phyloP scores from a whole-genome alignment of 768 basidiomycete genomes.

The Tulasnella sp. region DNA sequence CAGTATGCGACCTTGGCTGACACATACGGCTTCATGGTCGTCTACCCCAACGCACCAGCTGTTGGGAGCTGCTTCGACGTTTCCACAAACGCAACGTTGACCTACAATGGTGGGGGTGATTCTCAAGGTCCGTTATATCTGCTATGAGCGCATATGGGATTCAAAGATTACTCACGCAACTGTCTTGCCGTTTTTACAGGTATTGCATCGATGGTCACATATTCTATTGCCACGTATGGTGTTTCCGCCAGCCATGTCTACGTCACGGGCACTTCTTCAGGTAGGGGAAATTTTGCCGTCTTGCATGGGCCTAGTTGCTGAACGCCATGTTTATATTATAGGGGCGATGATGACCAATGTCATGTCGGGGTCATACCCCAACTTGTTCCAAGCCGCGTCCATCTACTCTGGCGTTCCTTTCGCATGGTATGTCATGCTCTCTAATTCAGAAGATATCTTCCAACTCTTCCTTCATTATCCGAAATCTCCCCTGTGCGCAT shows the following conservation, averaged over 20 bases:
- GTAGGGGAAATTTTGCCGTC: constrained; percentile 20
- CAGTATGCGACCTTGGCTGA: constrained; percentile 42
- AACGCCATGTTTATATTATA: background rate
- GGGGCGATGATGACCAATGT: constrained; percentile 45
- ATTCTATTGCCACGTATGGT: constrained; percentile 4
- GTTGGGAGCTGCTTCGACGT: background rate
- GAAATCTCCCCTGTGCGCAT: no score
- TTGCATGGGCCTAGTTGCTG: background rate
- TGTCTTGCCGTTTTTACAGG: background rate
- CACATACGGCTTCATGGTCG: constrained; percentile 38
- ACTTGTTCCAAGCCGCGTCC: constrained; percentile 24
- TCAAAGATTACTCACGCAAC: no score
- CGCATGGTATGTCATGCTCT: constrained; percentile 20
- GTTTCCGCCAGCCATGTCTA: constrained; percentile 31
- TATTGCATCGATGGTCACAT: constrained; percentile 8
- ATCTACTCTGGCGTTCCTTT: constrained; percentile 26
- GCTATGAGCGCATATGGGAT: no score
- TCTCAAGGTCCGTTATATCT: background rate
- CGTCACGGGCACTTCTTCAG: constrained; percentile 42
- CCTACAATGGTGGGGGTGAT: constrained; percentile 45
- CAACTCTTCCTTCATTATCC: no score
- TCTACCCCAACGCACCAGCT: constrained; percentile 30
- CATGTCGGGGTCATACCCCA: constrained; percentile 22
- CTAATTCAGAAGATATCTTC: no score
- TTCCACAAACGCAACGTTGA: constrained; percentile 34